Conservation (phyloP, 208 protist species). For the Acanthamoeba divionensis region DNA sequence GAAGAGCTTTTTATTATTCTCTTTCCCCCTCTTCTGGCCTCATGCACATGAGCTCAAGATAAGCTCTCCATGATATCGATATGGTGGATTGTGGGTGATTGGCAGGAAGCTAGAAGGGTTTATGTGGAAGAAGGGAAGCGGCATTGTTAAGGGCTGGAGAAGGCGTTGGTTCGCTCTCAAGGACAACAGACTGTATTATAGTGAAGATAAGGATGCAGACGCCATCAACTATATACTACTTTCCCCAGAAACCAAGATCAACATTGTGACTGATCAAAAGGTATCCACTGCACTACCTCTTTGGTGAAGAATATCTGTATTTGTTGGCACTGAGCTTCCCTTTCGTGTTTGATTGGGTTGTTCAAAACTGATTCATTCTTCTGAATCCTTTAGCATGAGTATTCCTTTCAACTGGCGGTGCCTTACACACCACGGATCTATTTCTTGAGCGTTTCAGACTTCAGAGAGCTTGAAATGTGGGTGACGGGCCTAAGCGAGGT, state of each 20-base stretch:
- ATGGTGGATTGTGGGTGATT: too few species aligned
- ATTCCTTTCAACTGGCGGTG: not conserved
- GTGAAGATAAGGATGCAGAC: not conserved
- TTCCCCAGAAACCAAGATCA: not conserved
- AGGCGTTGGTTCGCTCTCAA: not conserved
- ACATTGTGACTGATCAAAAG: not conserved
- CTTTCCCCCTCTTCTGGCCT: too few species aligned
- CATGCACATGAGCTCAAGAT: too few species aligned
- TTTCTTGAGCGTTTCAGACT: not conserved
- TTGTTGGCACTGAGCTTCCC: constrained; percentile 4
- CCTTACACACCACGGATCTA: not conserved
- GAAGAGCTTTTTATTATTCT: too few species aligned
- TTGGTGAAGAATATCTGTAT: too few species aligned
- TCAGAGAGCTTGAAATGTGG: not conserved
- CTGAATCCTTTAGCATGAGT: too few species aligned
- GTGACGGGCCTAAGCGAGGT: not conserved
- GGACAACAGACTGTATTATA: constrained; percentile 38
- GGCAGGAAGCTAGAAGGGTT: constrained; percentile 6
- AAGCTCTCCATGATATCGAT: too few species aligned
- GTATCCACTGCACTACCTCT: too few species aligned
- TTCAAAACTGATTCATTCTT: too few species aligned
- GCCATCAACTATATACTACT: constrained; percentile 46
- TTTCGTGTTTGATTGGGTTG: too few species aligned
- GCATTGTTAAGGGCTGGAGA: not conserved
- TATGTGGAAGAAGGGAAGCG: not conserved